Conservation (phyloP, 805 yeast species). For the Yamadazyma philogaea region DNA sequence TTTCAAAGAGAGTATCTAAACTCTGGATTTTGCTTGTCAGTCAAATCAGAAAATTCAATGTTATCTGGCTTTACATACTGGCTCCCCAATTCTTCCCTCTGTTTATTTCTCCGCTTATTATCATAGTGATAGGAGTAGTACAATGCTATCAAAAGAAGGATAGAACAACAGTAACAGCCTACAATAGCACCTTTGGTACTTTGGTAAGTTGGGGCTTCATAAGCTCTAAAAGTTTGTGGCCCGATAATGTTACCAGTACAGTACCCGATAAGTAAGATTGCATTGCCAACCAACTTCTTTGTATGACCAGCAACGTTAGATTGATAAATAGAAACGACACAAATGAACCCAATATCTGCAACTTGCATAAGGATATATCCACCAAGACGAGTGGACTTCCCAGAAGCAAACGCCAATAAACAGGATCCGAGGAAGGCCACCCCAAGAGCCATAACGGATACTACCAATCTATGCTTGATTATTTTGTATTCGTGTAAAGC, state of each 20-base stretch:
- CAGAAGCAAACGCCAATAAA: constrained; percentile 42
- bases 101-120: constrained; percentile 35
- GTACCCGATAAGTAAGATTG: constrained; percentile 44
- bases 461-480: constrained; percentile 24
- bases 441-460: constrained; percentile 20
- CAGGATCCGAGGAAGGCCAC: constrained; percentile 15
- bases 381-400: constrained; percentile 24
- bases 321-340: constrained; percentile 34
- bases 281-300: constrained; percentile 48
- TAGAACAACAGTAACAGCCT: constrained; percentile 21
- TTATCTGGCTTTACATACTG: constrained; percentile 28
- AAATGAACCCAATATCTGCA: constrained; percentile 18
- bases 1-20: constrained; percentile 41
- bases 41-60: constrained; percentile 49
- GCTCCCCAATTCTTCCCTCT: constrained; percentile 3
- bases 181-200: constrained; percentile 42
- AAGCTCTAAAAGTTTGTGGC: constrained; percentile 47
- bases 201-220: constrained; percentile 44
- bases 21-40: constrained; percentile 51
- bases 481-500: constrained; percentile 26
- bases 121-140: constrained; percentile 24
- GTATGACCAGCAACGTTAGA: constrained; percentile 57
- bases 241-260: constrained; percentile 55
- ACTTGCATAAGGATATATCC: constrained; percentile 25
- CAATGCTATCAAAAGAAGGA: constrained; percentile 24